phyloP scores from a whole-genome alignment of 192 early-diverging fungal species.

The Funneliformis mosseae region DNA sequence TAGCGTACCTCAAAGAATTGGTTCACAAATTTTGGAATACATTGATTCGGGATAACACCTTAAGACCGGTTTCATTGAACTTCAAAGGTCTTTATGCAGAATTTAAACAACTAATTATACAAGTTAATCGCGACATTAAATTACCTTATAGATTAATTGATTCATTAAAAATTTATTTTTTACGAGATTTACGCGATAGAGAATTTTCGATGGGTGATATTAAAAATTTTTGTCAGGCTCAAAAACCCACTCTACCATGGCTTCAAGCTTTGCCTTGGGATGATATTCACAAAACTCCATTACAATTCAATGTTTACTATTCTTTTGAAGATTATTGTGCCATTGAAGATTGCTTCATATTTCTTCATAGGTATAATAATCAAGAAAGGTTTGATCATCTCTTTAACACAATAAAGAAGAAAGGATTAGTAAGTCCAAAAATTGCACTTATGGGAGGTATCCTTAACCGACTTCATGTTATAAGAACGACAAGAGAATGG shows the following conservation, averaged over 20 bases:
- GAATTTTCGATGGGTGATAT: constrained; percentile 16
- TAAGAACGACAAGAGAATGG: constrained; percentile 18
- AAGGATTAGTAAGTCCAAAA: not conserved
- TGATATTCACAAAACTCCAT: not conserved
- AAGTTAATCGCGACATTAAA: not conserved
- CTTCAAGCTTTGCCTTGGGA: not conserved
- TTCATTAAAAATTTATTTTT: constrained; percentile 31
- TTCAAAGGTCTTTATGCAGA: not conserved
- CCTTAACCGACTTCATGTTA: not conserved
- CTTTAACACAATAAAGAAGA: not conserved
- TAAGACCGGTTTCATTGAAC: not conserved
- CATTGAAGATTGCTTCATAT: not conserved
- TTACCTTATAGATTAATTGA: constrained; percentile 6
- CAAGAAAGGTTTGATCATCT: not conserved
- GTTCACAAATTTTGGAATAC: constrained; percentile 4
- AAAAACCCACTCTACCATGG: not conserved
- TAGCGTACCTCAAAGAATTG: constrained; percentile 32
- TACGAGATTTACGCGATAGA: constrained; percentile 20
- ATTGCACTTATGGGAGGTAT: constrained; percentile 6
- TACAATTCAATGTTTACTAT: constrained; percentile 33
- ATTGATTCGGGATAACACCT: not conserved
- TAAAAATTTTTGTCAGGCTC: constrained; percentile 11
- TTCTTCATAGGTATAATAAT: not conserved
- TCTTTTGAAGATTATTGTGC: not conserved
- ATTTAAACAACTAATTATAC: not conserved